Base-by-base conservation (phyloP, 2,329 filamentous ascomycete species). In the Aspergillus ochraceus region DNA sequence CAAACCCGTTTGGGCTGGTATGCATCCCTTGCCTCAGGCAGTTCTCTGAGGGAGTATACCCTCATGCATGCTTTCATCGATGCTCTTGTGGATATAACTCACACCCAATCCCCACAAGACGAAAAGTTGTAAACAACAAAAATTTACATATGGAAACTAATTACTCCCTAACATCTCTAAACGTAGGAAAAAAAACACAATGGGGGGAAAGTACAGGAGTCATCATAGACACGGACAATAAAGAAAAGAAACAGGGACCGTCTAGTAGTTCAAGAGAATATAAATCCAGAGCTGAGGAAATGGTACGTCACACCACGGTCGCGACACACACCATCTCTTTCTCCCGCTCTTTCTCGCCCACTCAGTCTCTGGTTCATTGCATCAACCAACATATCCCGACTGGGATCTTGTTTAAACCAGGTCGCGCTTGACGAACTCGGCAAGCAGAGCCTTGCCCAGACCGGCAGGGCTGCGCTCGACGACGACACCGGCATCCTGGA, bases 361-460 rank as follows among this genome's bases (percentile, higher is more conserved):
- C 26, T 29, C 26, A 29, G 36, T 6, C 36, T 42, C 14, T n/a
- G 36, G 17, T 42, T n/a, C 36, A 42, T 42, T 6, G 36, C 17
- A 36, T 36, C 32, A 42, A n/a, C 14, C 45, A 42, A 42, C n/a
- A 42, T n/a, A 42, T n/a, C 39, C 39, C 39, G 39, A 17, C 49
- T 36, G 24, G 11, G 26, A 55, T 19, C 36, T 30, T 53, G 62
- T 64, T 85, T 91, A 99, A 83, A 99, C 87, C 77, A 99, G 83
- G 81, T 99, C 95, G 67, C 91, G 88, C 85, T 92, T 92, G 77
- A 98, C 92, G 77, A 99, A 99, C 84, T 98, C 91, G 66, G 91
- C 89, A 76, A 96, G 91, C 73, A 99, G 84, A 62, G 92, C 90
- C 87, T 97, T 97, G 77, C 95, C 95, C 71, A 99, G 86, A 70